These are phyloP conservation scores for Murraya koenigii DNA, from an alignment of 345 rosid genomes.

Conservation along the genomic window DNA sequence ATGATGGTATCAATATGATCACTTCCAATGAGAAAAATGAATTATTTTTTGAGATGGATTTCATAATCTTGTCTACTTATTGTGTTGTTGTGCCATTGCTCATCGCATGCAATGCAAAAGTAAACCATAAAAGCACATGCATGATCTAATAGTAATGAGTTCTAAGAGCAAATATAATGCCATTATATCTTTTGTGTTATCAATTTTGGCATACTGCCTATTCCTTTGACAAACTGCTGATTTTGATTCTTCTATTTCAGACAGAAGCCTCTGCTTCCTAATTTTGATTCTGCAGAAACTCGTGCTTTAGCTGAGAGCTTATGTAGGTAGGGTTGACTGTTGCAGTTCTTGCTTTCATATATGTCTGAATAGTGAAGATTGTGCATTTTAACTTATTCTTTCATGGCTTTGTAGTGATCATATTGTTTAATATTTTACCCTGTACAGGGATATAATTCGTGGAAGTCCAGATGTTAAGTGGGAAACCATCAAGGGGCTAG, in stretches of 20 bases:
- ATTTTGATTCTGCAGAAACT: constrained; percentile 83
- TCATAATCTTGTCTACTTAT: background rate
- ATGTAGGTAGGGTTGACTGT: constrained; percentile 48
- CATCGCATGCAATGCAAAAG: too few relatives aligned
- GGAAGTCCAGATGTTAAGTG: constrained; percentile 92
- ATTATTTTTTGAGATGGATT: background rate
- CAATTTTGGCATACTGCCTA: background rate
- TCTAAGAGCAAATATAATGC: background rate
- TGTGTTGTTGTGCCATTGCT: background rate
- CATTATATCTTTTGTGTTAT: background rate
- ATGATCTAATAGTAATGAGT: background rate
- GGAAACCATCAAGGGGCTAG: constrained; percentile 93
- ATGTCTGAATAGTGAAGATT: background rate
- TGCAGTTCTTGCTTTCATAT: constrained; percentile 1
- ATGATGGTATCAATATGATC: background rate
- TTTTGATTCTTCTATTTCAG: constrained; percentile 37
- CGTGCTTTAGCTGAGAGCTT: constrained; percentile 85
- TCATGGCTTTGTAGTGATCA: background rate
- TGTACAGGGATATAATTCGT: constrained; percentile 81
- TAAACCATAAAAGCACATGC: background rate
- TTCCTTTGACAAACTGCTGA: constrained; percentile 11
- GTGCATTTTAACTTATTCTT: background rate
- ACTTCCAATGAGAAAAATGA: background rate
- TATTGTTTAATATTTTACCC: background rate
- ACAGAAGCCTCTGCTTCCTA: constrained; percentile 78